phyloP scores from a whole-genome alignment of 768 basidiomycete genomes.

The Calocybe gangraenosa region DNA sequence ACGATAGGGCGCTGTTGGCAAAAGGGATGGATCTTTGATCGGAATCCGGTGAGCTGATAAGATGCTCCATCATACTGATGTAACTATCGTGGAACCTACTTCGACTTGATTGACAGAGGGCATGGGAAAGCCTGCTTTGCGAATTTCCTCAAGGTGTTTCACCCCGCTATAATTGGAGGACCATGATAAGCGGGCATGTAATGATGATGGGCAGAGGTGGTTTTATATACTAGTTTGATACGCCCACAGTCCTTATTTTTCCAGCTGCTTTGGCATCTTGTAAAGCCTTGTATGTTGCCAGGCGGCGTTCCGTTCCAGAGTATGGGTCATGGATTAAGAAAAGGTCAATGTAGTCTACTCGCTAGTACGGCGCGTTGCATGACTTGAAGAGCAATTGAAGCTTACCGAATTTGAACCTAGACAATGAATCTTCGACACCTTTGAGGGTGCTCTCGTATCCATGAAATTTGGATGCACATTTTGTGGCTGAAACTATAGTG shows the following conservation, averaged over 20 bases:
- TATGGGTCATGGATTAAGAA: slow-evolving; percentile 76
- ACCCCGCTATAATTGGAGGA: slow-evolving; percentile 42
- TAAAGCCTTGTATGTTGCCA: slow-evolving; percentile 71
- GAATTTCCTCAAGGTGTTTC: slow-evolving; percentile 74
- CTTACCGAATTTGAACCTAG: slow-evolving; percentile 56
- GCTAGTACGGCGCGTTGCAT: neutral
- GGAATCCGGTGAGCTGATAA: neutral
- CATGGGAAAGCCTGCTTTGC: slow-evolving; percentile 51
- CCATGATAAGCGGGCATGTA: slow-evolving; percentile 1
- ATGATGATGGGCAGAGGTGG: neutral
- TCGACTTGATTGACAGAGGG: slow-evolving; percentile 84
- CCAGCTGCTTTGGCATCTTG: slow-evolving; percentile 57
- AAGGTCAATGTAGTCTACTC: slow-evolving; percentile 50
- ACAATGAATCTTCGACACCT: slow-evolving; percentile 59
- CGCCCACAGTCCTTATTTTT: slow-evolving; percentile 70
- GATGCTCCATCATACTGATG: neutral
- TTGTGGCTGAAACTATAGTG: slow-evolving; percentile 54
- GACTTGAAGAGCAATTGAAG: neutral
- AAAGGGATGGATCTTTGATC: slow-evolving; percentile 67
- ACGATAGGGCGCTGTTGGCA: slow-evolving; percentile 82
- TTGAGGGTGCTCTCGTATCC: slow-evolving; percentile 59
- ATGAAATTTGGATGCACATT: slow-evolving; percentile 52
- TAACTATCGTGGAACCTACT: slow-evolving; percentile 37
- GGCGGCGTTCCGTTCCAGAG: slow-evolving; percentile 57
- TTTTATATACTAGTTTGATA: slow-evolving; percentile 80